Base-by-base conservation (phyloP, 2,329 filamentous ascomycete genomes). In the Monascus ruber region DNA sequence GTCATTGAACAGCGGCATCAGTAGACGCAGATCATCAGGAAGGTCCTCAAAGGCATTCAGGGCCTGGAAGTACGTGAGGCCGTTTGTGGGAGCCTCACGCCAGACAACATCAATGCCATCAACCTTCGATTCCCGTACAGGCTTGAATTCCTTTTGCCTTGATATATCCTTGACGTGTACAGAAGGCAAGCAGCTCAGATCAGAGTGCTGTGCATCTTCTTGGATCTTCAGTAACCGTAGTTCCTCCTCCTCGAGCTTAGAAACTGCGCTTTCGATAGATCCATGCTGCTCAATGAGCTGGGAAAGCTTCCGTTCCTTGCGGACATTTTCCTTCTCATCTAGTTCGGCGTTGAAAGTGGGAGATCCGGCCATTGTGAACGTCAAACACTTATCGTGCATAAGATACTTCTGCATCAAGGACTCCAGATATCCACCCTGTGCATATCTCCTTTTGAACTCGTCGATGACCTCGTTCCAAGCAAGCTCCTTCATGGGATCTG, bases 291-390 rank as follows among this genome's bases (percentile, higher is more conserved):
- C 68, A 7, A 80, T 75, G 1, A 83, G 77, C 41, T 84, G 76
- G 6, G 72, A 66, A 36, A 96, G 84, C 61, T 89, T 93, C 5
- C 65, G 62, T 4, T 78, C 73, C n/a, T 94, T 69, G 28, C 91
- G 75, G 38, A 75, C 64, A 34, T 79, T 75, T 59, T 98, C 91
- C 58, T 93, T 87, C 24, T 76, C 71, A 2, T 74, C 82, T 26
- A 95, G 63, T 6, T 86, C 80, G 37, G 82, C 72, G 36, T 77
- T 79, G 53, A 84, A 96, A 0, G 73, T 78, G 27, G 79, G 68
- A 1, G 84, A 87, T 3, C 91, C 91, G 4, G 80, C 77, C 91
- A 98, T 98, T 1, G 87, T 96, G 54, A 98, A 96, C 0, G 82
- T 86, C 47, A 98, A 68, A 5, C 81, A 87, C 31, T 86, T 83